Conservation (phyloP, 2,329 filamentous ascomycete species). For the Phialophora chinensis region DNA sequence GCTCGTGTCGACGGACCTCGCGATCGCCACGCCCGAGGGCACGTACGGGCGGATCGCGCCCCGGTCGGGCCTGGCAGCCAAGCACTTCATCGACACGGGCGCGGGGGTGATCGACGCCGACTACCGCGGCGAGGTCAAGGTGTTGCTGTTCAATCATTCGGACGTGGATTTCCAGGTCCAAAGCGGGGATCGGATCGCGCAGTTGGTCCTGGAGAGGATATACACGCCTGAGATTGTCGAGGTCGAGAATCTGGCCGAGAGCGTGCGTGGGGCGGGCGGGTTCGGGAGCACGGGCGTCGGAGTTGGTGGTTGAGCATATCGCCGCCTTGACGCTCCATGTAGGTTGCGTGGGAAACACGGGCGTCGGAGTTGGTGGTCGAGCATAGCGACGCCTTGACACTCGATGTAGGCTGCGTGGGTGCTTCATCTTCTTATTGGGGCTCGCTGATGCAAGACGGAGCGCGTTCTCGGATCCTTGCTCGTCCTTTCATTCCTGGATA, state of each 20-base stretch:
- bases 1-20: conserved; percentile 87
- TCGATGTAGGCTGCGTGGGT: too few relatives aligned
- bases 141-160: conserved; percentile 90
- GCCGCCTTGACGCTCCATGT: too few relatives aligned
- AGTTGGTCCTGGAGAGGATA: conserved; percentile 92
- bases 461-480: too few relatives aligned
- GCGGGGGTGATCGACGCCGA: conserved; percentile 98
- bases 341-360: conserved; percentile 65
- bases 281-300: conserved; percentile 80
- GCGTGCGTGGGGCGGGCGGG: conserved; percentile 85
- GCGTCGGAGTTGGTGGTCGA: conserved; percentile 43
- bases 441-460: too few relatives aligned
- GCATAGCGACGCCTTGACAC: too few relatives aligned
- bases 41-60: conserved; percentile 91
- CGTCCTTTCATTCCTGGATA: too few relatives aligned
- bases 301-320: background rate
- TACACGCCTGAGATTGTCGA: conserved; percentile 92
- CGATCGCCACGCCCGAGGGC: conserved; percentile 85
- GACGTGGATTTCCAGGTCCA: conserved; percentile 81
- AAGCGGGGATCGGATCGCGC: conserved; percentile 88
- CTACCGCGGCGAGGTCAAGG: conserved; percentile 92
- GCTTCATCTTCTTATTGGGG: too few relatives aligned
- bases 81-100: conserved; percentile 95
- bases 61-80: conserved; percentile 86
- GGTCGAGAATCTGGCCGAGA: conserved; percentile 86